A percentile compares a stretch with the other conserved stretches of the same genome.
Evolutionary conservation across 768 basidiomycete genomes (phyloP).

Genomic region (Tylopilus intermedius): DNA sequence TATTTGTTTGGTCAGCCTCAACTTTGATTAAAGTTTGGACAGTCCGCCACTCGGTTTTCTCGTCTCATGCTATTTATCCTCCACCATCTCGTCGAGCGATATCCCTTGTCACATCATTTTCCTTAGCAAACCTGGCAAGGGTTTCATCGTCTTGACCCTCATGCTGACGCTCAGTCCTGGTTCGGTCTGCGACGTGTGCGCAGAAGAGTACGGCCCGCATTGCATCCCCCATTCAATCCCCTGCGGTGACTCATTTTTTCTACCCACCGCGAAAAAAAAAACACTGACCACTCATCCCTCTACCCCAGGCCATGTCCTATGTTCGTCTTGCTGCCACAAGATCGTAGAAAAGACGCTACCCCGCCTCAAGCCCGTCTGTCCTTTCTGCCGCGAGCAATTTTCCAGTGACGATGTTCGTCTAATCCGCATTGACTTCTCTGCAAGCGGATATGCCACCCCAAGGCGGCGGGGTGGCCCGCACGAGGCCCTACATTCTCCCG

Average conservation of each 20-base stretch:
- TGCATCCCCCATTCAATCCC: conserved; percentile 76
- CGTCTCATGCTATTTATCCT: conserved; percentile 46
- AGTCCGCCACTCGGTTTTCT: conserved; percentile 30
- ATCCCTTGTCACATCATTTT: conserved; percentile 40
- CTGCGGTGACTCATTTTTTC: conserved; percentile 48
- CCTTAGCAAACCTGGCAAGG: conserved; percentile 37
- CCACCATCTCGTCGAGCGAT: conserved; percentile 40
- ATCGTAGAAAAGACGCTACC: conserved; percentile 78
- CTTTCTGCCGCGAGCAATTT: conserved; percentile 80
- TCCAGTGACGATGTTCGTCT: conserved; percentile 61
- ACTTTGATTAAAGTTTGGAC: conserved; percentile 28
- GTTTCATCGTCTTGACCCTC: conserved; percentile 36
- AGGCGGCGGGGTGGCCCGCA: conserved; percentile 49
- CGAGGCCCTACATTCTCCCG: conserved; percentile 39
- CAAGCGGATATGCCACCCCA: conserved; percentile 67
- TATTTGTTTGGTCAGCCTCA: conserved; percentile 27
- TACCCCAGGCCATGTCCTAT: conserved; percentile 69
- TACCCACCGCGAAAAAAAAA: conserved; percentile 22
- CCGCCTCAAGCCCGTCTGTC: conserved; percentile 69
- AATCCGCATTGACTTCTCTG: conserved; percentile 73
- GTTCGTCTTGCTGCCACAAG: conserved; percentile 69
- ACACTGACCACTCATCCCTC: conserved; percentile 14
- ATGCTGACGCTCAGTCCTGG: conserved; percentile 83
- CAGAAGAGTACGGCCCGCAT: conserved; percentile 75
- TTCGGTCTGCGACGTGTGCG: conserved; percentile 86